Evolutionary conservation across 1,284 basidiomycete genomes (phyloP).

Genomic region (Trametes polyzona): DNA sequence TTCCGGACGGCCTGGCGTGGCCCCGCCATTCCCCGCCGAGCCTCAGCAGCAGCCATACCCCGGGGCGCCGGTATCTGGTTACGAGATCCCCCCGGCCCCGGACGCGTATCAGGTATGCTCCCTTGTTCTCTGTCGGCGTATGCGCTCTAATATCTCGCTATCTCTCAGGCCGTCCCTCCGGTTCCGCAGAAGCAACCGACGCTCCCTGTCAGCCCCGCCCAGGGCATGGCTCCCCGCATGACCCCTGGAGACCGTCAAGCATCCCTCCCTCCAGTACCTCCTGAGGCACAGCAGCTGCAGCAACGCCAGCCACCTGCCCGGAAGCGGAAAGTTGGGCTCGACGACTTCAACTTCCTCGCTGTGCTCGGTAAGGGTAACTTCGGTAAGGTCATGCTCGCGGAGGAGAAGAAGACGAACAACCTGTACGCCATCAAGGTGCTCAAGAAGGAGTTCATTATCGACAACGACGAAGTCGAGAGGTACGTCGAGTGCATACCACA

Average conservation of each 20-base stretch:
- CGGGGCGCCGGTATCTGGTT: constrained; percentile 24
- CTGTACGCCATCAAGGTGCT: constrained; percentile 99
- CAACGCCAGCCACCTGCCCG: constrained; percentile 41
- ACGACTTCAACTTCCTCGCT: constrained; percentile 99
- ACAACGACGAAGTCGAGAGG: constrained; percentile 99
- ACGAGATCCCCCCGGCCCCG: constrained; percentile 28
- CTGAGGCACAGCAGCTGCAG: constrained; percentile 26
- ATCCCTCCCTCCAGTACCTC: constrained; percentile 27
- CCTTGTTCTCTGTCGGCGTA: background rate
- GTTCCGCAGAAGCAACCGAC: constrained; percentile 43
- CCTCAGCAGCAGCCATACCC: constrained; percentile 25
- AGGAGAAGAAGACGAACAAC: constrained; percentile 91
- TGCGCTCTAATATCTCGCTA: background rate
- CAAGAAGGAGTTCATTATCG: constrained; percentile 99
- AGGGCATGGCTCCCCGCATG: constrained; percentile 21
- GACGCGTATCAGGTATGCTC: constrained; percentile 34
- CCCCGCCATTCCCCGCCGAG: constrained; percentile 36
- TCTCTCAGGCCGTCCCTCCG: constrained; percentile 13
- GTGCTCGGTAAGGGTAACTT: constrained; percentile 99
- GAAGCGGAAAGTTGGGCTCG: constrained; percentile 90
- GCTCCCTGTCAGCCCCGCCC: constrained; percentile 23
- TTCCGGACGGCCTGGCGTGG: constrained; percentile 24
- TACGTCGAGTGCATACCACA: constrained; percentile 38
- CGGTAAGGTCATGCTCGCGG: constrained; percentile 99
- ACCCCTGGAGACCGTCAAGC: constrained; percentile 33